Evolutionary conservation across 331 rosid genomes (phyloP).

Genomic region (Dryas integrifolia): DNA sequence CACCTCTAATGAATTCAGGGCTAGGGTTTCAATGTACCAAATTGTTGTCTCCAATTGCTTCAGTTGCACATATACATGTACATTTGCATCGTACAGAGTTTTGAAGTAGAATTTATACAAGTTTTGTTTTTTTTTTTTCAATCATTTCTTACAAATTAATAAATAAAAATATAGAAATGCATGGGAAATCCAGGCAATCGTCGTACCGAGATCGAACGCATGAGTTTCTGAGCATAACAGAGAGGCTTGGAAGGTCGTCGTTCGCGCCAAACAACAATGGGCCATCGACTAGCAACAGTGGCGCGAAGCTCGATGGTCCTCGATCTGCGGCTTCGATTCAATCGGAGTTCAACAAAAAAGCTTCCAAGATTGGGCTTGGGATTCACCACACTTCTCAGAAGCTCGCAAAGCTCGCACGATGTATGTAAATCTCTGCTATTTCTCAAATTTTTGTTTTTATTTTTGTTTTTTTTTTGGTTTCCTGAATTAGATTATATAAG

Average conservation of each 20-base stretch:
- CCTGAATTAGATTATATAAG: not conserved
- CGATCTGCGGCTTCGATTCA: constrained; percentile 66
- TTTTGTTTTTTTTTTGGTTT: not conserved
- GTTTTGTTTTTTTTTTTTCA: not conserved
- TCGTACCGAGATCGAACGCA: constrained; percentile 83
- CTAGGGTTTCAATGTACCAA: no score
- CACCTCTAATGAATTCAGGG: no score
- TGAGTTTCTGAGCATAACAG: constrained; percentile 67
- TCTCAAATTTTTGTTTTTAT: not conserved
- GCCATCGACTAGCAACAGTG: constrained; percentile 31
- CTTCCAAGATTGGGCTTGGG: constrained; percentile 83
- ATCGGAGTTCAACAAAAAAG: constrained; percentile 76
- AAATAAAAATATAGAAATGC: constrained; percentile 34
- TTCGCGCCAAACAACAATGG: constrained; percentile 39
- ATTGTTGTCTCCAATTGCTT: no score
- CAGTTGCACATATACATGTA: no score
- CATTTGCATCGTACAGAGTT: not conserved
- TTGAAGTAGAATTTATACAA: constrained; percentile 2
- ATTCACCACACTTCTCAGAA: constrained; percentile 90
- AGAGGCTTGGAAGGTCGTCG: constrained; percentile 63
- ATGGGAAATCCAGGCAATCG: constrained; percentile 57
- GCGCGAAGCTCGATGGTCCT: constrained; percentile 64
- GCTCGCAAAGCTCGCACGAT: constrained; percentile 74
- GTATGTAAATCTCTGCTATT: constrained; percentile 31
- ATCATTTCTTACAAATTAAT: not conserved